A percentile compares a stretch with the other conserved stretches of the same genome.
These are phyloP conservation scores for Leptodontidium sp. DNA, from an alignment of 2,329 filamentous ascomycete genomes.

Conservation along the genomic window DNA sequence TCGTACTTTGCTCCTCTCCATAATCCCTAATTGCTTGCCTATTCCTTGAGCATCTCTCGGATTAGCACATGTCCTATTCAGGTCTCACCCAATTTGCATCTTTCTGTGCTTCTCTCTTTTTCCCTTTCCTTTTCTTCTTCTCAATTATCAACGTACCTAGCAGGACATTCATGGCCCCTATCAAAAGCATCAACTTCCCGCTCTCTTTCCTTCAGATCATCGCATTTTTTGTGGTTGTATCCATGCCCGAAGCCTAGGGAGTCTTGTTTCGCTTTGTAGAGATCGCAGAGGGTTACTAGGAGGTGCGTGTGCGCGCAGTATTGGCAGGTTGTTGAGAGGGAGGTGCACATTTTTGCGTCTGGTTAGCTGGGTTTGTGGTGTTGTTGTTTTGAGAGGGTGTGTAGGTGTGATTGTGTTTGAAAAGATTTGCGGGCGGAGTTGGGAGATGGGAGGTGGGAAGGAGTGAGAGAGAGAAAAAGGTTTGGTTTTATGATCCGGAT, in stretches of 20 bases:
- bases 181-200: not conserved
- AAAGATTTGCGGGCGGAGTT: not conserved
- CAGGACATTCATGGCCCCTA: not conserved
- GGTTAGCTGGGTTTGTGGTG: not conserved
- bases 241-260: not conserved
- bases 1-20: not conserved
- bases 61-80: not conserved
- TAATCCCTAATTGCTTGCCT: not conserved
- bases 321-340: not conserved
- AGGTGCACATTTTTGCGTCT: not conserved
- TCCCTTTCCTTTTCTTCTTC: too few relatives aligned
- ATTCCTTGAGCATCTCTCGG: not conserved
- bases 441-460: not conserved
- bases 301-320: not conserved
- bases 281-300: not conserved
- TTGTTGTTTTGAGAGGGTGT: not conserved
- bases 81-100: not conserved
- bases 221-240: conserved; percentile 3
- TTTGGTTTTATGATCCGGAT: not conserved
- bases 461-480: not conserved
- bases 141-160: not conserved
- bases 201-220: not conserved
- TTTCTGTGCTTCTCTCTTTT: not conserved
- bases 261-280: not conserved
- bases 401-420: not conserved